Conservation (phyloP, 495 filamentous ascomycete genomes). For the Bryoglossum gracile region DNA sequence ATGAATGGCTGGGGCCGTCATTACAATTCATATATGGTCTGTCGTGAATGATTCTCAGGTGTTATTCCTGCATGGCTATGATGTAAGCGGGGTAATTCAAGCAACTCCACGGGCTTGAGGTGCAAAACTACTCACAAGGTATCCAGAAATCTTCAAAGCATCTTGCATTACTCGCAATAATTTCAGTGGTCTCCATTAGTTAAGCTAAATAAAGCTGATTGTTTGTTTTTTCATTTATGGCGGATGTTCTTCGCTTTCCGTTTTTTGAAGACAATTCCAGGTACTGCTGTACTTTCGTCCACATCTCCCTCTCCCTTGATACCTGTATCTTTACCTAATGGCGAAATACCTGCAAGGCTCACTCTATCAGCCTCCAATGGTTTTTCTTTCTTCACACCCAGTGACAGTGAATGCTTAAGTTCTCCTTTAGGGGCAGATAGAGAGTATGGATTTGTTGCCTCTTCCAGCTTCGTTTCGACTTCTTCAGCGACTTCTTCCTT, state of each 20-base stretch:
- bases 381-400: conserved; percentile 21
- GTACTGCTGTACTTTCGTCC: background rate
- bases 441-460: conserved; percentile 10
- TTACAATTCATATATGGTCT: too few species aligned
- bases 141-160: too few species aligned
- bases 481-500: conserved; percentile 29
- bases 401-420: too few species aligned
- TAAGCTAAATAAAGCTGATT: too few species aligned
- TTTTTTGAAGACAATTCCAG: conserved; percentile 75
- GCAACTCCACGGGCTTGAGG: too few species aligned
- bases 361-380: conserved; percentile 13
- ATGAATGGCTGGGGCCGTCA: too few species aligned
- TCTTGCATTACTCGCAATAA: background rate
- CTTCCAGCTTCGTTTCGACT: conserved; percentile 12
- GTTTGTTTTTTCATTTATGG: conserved; percentile 41
- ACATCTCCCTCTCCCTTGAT: conserved; percentile 20
- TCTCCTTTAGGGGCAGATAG: conserved; percentile 12
- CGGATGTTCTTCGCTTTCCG: conserved; percentile 73
- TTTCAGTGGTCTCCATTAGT: too few species aligned
- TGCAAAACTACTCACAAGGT: too few species aligned
- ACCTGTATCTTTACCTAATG: conserved; percentile 4
- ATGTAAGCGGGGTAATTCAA: too few species aligned
- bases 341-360: background rate
- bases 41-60: too few species aligned
- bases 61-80: too few species aligned